Evolutionary conservation across 2,329 filamentous ascomycete species (phyloP), one percentile per base, ranked within the genome.

Genomic region (Corynespora cassiicola): DNA sequence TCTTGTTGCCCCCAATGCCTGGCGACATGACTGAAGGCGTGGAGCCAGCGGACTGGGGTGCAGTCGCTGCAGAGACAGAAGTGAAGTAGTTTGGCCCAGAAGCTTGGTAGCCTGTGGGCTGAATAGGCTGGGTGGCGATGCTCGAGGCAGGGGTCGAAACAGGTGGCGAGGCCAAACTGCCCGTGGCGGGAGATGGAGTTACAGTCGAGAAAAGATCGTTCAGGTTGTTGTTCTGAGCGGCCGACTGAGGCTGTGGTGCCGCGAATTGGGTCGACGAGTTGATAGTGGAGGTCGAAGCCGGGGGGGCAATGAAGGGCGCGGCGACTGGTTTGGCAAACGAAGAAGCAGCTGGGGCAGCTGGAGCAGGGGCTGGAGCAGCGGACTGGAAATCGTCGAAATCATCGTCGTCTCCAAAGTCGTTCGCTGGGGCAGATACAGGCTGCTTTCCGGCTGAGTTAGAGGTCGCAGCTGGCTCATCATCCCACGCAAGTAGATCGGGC

Each of bases 321-420:
- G 46, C 44, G 2, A 92, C 89, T 10, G 50, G 92, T 69, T 95
- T 89, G 17, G 45, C 38, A 21, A 39, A 56, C 63, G 52, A 67
- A 65, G 49, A 65, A 52, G 53, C 48, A 12, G 50, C 73, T 50
- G 47, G 65, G 50, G 54, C 66, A 53, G 56, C 49, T 15, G 68
- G 52, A 23, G 68, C 72, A n/a, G n/a, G n/a, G 72, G 72, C 73
- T 8, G 73, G 70, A 6, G 75, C 70, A 10, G 92, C 92, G 14
- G 90, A 95, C 69, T 96, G 90, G 77, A 97, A 97, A 63, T 99
- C 94, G 63, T 97, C 94, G 61, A 97, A 97, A 49, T 96, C 94
- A 54, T 96, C 91, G 50, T 96, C 92, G 34, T 82, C 84, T 26
- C 69, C 72, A 51, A 75, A 71, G 38, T 70, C 69, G 48, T 72